These are phyloP conservation scores for Yamadazyma sp. DNA, from an alignment of 805 yeast species.

Conservation along the genomic window DNA sequence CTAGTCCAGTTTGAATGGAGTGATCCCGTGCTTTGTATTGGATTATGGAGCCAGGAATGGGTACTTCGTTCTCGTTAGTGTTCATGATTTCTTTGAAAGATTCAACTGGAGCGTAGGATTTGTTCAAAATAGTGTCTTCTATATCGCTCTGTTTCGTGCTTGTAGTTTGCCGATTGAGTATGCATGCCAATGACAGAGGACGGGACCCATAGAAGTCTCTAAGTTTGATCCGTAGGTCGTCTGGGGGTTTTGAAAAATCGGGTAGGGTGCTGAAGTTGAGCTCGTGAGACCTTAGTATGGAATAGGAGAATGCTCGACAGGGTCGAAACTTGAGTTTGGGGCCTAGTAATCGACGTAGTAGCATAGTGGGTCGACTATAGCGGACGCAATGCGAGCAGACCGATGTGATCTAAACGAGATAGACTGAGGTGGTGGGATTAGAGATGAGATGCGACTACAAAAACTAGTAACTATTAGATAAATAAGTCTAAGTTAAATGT, in stretches of 20 bases:
- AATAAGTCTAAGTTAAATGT: too few species aligned
- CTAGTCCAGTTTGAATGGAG: slow-evolving; percentile 33
- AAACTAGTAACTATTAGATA: too few species aligned
- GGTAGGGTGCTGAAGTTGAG: too few species aligned
- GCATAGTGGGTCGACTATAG: too few species aligned
- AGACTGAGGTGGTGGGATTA: too few species aligned
- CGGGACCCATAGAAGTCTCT: slow-evolving; percentile 1
- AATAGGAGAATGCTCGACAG: too few species aligned
- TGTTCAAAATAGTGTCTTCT: slow-evolving; percentile 6
- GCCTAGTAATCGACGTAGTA: neutral
- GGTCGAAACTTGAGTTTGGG: too few species aligned
- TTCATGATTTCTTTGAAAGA: slow-evolving; percentile 17
- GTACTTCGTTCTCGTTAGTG: slow-evolving; percentile 18
- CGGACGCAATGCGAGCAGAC: too few species aligned
- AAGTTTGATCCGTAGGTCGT: slow-evolving; percentile 2
- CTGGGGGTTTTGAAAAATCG: neutral
- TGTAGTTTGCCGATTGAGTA: too few species aligned
- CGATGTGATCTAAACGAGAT: too few species aligned
- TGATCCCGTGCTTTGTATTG: neutral
- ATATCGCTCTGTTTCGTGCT: too few species aligned
- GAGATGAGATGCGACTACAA: slow-evolving; percentile 8
- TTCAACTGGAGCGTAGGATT: slow-evolving; percentile 13
- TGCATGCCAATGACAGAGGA: neutral
- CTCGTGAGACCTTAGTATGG: too few species aligned
- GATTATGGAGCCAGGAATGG: slow-evolving; percentile 39